A percentile compares a stretch with the other conserved stretches of the same genome.
These are phyloP conservation scores for Thuidium tamariscinum DNA, from an alignment of 225 moss, liverwort and hornwort genomes.

Conservation along the genomic window DNA sequence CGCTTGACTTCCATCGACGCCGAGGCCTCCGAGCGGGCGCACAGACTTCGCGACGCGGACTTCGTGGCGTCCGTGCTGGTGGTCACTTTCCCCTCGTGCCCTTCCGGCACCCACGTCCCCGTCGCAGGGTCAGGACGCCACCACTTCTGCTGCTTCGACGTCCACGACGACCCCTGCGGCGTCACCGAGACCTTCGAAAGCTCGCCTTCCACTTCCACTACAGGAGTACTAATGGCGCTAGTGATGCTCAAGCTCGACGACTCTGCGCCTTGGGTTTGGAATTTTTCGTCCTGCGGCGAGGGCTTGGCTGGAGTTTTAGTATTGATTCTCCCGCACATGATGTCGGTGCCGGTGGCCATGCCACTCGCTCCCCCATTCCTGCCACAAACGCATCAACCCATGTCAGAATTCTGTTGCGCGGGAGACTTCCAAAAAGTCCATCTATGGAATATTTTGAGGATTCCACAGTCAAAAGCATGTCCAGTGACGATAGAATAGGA, in stretches of 20 bases:
- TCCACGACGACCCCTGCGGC: neutral
- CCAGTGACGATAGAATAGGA: neutral
- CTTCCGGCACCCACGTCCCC: conserved; percentile 34
- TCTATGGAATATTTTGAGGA: neutral
- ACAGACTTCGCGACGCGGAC: neutral
- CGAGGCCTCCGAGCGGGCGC: neutral
- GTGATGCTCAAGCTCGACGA: neutral
- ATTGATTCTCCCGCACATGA: neutral
- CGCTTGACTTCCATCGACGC: conserved; percentile 13
- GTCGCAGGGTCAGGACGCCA: conserved; percentile 39
- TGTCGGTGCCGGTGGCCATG: neutral
- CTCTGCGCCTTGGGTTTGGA: neutral
- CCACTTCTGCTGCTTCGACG: conserved; percentile 6
- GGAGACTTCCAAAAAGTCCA: neutral
- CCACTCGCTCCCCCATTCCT: conserved; percentile 1
- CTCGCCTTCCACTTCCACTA: neutral
- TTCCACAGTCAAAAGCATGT: neutral
- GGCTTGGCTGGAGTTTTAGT: neutral
- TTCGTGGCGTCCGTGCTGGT: neutral
- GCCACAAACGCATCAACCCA: neutral
- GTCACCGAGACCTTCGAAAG: neutral
- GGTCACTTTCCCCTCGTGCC: conserved; percentile 22
- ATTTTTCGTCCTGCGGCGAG: too few relatives aligned
- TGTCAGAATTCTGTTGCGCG: neutral
- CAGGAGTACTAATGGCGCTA: neutral